These are phyloP conservation scores for Trichoderma gracile DNA, from an alignment of 2,329 filamentous ascomycete genomes.

Conservation along the genomic window DNA sequence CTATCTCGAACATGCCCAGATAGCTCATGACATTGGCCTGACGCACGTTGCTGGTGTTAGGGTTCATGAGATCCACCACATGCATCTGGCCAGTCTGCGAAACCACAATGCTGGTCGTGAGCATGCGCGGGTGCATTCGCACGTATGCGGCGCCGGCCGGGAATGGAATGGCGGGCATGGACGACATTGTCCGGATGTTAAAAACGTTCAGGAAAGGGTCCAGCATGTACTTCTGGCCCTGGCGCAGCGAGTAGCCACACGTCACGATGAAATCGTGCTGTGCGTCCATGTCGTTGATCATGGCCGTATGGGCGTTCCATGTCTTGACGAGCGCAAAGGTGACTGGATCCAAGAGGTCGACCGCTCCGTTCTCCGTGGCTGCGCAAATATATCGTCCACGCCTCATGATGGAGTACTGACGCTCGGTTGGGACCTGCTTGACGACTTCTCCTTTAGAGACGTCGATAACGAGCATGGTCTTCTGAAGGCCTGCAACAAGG, in stretches of 20 bases:
- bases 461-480: constrained; percentile 77
- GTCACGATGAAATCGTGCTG: constrained; percentile 94
- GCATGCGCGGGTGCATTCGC: constrained; percentile 93
- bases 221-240: constrained; percentile 70
- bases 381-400: constrained; percentile 88
- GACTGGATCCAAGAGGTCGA: constrained; percentile 82
- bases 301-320: constrained; percentile 87
- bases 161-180: constrained; percentile 87
- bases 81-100: constrained; percentile 93
- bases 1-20: constrained; percentile 79
- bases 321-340: constrained; percentile 77
- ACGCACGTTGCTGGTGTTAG: constrained; percentile 80
- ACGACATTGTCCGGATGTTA: constrained; percentile 85
- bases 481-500: constrained; percentile 82
- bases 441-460: constrained; percentile 69
- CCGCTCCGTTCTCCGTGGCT: constrained; percentile 76
- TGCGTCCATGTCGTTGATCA: constrained; percentile 95
- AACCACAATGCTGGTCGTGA: constrained; percentile 90
- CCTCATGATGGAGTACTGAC: constrained; percentile 90
- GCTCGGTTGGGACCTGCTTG: constrained; percentile 69
- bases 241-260: constrained; percentile 86
- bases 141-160: constrained; percentile 92
- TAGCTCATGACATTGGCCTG: constrained; percentile 77
- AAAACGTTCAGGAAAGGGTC: constrained; percentile 95
- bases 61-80: constrained; percentile 92